These are phyloP conservation scores for Lipomyces yamadae DNA, from an alignment of 805 yeast genomes.

Conservation along the genomic window DNA sequence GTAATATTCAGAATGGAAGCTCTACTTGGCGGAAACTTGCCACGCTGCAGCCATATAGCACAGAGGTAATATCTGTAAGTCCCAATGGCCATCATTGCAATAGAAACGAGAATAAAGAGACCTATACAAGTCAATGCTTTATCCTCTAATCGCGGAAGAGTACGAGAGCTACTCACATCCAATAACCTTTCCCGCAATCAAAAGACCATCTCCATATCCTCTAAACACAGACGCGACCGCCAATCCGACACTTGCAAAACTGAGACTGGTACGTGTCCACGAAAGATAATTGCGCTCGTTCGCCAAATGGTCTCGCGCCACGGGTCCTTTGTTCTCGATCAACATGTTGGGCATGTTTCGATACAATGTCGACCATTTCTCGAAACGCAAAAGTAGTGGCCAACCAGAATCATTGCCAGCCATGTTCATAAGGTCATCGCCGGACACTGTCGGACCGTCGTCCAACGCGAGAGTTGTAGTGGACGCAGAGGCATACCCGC, in stretches of 20 bases:
- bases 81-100: slow-evolving; percentile 27
- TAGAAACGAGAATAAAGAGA: slow-evolving; percentile 24
- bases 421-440: slow-evolving; percentile 18
- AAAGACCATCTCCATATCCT: slow-evolving; percentile 36
- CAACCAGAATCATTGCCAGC: slow-evolving; percentile 31
- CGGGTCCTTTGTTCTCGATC: slow-evolving; percentile 38
- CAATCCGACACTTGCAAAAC: slow-evolving; percentile 61
- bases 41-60: slow-evolving; percentile 35
- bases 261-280: slow-evolving; percentile 62
- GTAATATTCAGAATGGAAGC: slow-evolving; percentile 29
- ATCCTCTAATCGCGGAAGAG: neutral
- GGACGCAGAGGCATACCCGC: neutral
- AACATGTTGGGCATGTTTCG: slow-evolving; percentile 31
- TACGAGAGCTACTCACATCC: slow-evolving; percentile 22
- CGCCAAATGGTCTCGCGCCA: slow-evolving; percentile 51
- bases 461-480: slow-evolving; percentile 1
- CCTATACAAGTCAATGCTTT: slow-evolving; percentile 11
- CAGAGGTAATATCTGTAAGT: slow-evolving; percentile 31
- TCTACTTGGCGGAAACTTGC: slow-evolving; percentile 33
- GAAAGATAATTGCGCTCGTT: slow-evolving; percentile 67
- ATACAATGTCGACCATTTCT: slow-evolving; percentile 20
- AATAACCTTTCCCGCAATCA: slow-evolving; percentile 27
- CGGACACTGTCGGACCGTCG: slow-evolving; percentile 14
- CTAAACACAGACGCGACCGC: slow-evolving; percentile 62
- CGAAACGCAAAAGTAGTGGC: slow-evolving; percentile 33